These are phyloP conservation scores for Penicillium sp. DNA, from an alignment of 2,329 filamentous ascomycete species.

Conservation along the genomic window DNA sequence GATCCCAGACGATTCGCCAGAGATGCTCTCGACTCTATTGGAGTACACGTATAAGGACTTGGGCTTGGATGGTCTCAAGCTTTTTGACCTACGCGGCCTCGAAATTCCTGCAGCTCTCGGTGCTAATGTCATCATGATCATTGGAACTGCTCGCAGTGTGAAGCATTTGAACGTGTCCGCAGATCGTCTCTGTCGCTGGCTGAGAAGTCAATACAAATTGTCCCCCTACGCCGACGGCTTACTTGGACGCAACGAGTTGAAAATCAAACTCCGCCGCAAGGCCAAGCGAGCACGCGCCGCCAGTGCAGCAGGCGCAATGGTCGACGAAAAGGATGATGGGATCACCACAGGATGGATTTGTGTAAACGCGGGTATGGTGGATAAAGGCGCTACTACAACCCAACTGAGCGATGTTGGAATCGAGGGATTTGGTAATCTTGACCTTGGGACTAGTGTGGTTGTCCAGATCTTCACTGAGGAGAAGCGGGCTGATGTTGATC, in stretches of 20 bases:
- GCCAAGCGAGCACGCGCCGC: constrained; percentile 78
- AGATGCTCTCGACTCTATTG: constrained; percentile 69
- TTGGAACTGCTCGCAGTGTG: constrained; percentile 87
- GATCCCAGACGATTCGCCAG: constrained; percentile 67
- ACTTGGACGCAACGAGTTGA: constrained; percentile 85
- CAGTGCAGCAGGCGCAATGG: constrained; percentile 64
- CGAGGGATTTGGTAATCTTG: constrained; percentile 71
- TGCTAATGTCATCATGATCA: constrained; percentile 84
- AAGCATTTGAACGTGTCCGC: constrained; percentile 90
- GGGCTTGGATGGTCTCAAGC: constrained; percentile 75
- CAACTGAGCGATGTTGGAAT: constrained; percentile 44
- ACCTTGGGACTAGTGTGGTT: constrained; percentile 61
- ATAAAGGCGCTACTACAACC: constrained; percentile 47
- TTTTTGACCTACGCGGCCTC: constrained; percentile 80
- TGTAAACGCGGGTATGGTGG: constrained; percentile 76
- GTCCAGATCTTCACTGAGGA: constrained; percentile 72
- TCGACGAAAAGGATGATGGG: constrained; percentile 70
- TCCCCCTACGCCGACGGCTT: constrained; percentile 80
- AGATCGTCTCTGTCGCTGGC: constrained; percentile 83
- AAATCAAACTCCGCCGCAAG: constrained; percentile 78
- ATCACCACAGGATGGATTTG: constrained; percentile 95
- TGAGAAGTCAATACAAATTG: constrained; percentile 70
- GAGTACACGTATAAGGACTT: constrained; percentile 79
- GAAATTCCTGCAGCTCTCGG: constrained; percentile 87
- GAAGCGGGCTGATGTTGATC: constrained; percentile 65